These are phyloP conservation scores for Entomortierella lignicola DNA, from an alignment of 192 early-diverging fungal species.

Conservation along the genomic window DNA sequence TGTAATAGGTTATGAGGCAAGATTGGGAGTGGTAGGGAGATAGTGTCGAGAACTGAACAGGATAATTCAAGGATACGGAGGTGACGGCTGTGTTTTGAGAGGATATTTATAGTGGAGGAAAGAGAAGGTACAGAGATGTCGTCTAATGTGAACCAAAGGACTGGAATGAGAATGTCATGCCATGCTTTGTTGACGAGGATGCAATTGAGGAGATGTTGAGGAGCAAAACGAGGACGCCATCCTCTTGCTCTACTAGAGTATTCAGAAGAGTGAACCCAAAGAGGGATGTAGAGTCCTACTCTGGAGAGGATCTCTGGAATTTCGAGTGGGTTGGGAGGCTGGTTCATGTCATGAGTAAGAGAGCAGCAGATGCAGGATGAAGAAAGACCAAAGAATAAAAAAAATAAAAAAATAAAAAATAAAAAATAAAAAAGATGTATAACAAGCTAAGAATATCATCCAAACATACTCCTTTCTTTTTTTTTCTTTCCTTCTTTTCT, in stretches of 20 bases:
- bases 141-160: conserved; percentile 31
- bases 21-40: background rate
- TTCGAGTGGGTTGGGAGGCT: conserved; percentile 28
- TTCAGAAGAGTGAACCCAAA: conserved; percentile 14
- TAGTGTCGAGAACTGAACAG: background rate
- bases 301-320: conserved; percentile 34
- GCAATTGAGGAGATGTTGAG: conserved; percentile 16
- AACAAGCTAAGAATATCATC: too few species aligned
- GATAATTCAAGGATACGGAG: conserved; percentile 20
- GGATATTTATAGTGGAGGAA: background rate
- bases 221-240: conserved; percentile 12
- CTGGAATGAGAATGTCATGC: conserved; percentile 30
- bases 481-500: background rate
- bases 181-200: conserved; percentile 26
- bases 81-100: background rate
- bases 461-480: background rate
- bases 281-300: conserved; percentile 18
- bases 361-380: background rate
- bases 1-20: conserved; percentile 11
- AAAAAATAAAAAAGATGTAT: background rate
- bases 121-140: conserved; percentile 4
- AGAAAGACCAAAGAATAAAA: background rate
- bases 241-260: background rate
- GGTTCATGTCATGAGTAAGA: conserved; percentile 21
- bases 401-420: background rate